Evolutionary conservation across 2,329 filamentous ascomycete species (phyloP).

Genomic region (Fusarium luffae): DNA sequence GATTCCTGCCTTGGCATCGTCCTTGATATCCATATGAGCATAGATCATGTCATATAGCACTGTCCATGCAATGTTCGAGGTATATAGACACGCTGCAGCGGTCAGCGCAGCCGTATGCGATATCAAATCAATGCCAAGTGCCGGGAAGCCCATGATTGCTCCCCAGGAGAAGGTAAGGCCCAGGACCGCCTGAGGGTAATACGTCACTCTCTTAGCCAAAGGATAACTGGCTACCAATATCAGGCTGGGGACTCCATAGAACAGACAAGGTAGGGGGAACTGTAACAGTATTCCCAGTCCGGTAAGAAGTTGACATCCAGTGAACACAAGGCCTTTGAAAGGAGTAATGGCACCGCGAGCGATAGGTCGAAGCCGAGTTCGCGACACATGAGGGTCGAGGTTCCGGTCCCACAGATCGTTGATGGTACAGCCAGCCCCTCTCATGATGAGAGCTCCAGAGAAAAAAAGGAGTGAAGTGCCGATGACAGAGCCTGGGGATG

Average conservation of each 20-base stretch:
- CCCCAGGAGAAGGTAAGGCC: constrained; percentile 92
- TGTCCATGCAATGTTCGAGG: constrained; percentile 86
- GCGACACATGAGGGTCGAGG: constrained; percentile 81
- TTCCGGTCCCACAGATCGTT: constrained; percentile 93
- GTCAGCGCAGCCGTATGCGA: constrained; percentile 69
- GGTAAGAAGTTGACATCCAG: constrained; percentile 77
- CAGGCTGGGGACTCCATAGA: constrained; percentile 80
- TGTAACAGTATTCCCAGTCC: constrained; percentile 81
- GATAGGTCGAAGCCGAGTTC: constrained; percentile 82
- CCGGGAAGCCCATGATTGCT: constrained; percentile 87
- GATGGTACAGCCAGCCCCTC: constrained; percentile 87
- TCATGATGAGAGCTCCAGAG: constrained; percentile 83
- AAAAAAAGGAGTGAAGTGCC: constrained; percentile 77
- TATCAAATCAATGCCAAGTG: constrained; percentile 81
- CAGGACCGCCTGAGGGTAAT: constrained; percentile 87
- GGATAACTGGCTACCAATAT: constrained; percentile 81
- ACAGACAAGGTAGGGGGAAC: constrained; percentile 78
- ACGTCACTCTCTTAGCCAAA: constrained; percentile 84
- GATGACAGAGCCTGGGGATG: constrained; percentile 69
- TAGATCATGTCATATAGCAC: constrained; percentile 94
- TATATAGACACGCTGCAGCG: constrained; percentile 76
- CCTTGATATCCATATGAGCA: constrained; percentile 89
- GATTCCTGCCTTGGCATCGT: constrained; percentile 87
- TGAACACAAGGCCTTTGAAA: constrained; percentile 76
- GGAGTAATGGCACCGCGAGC: constrained; percentile 82